Evolutionary conservation across 306 rosid species (phyloP).

Genomic region (Crataegus laevigata): DNA sequence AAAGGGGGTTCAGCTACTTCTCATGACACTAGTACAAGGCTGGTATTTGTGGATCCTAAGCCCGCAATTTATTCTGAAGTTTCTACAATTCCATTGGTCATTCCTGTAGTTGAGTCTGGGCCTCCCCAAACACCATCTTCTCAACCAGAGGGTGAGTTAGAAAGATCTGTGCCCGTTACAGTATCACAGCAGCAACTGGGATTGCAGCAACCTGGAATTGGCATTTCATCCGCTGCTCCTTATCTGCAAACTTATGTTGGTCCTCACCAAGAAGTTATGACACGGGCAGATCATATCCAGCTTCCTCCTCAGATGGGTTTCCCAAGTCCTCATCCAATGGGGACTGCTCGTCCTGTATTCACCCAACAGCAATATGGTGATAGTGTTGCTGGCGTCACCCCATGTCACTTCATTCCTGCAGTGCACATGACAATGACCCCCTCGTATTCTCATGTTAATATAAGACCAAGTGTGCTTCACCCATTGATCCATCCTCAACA

Average conservation of each 20-base stretch:
- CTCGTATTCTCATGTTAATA: conserved; percentile 41
- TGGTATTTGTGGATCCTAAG: conserved; percentile 31
- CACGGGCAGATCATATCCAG: conserved; percentile 45
- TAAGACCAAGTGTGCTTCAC: conserved; percentile 44
- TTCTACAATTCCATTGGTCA: conserved; percentile 27
- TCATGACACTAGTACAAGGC: conserved; percentile 32
- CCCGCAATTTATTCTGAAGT: conserved; percentile 31
- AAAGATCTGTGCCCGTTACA: conserved; percentile 40
- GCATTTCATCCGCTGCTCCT: conserved; percentile 37
- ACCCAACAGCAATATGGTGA: conserved; percentile 47
- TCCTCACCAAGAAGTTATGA: conserved; percentile 44
- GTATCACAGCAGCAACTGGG: conserved; percentile 37
- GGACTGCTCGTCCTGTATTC: conserved; percentile 34
- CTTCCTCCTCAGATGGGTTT: conserved; percentile 53
- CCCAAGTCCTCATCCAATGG: conserved; percentile 42
- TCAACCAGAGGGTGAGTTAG: conserved; percentile 40
- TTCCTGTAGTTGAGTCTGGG: conserved; percentile 29
- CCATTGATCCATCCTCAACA: conserved; percentile 47
- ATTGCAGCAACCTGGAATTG: conserved; percentile 46
- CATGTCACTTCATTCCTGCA: conserved; percentile 46
- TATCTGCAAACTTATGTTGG: conserved; percentile 48
- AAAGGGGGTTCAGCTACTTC: conserved; percentile 33
- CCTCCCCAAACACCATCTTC: conserved; percentile 28
- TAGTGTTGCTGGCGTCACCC: conserved; percentile 29
- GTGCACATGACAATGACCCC: conserved; percentile 46